phyloP scores from a whole-genome alignment of 352 stramenopile genomes.

The Pythium sp. region DNA sequence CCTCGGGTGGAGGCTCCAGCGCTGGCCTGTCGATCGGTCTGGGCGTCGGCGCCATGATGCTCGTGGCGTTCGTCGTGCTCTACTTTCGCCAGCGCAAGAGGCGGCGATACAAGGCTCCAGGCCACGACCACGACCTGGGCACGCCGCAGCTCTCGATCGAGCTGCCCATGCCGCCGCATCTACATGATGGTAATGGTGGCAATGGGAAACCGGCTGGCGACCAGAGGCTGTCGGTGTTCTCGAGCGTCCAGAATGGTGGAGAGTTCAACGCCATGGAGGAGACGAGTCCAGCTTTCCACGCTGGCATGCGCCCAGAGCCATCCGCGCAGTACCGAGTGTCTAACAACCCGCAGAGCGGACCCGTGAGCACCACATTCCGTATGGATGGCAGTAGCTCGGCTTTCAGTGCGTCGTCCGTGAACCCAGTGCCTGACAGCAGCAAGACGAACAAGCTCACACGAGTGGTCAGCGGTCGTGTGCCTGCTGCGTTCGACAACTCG shows the following conservation, averaged over 20 bases:
- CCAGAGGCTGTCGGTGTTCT: slow-evolving; percentile 15
- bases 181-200: not conserved
- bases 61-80: slow-evolving; percentile 17
- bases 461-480: not conserved
- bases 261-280: slow-evolving; percentile 13
- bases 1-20: not conserved
- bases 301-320: not conserved
- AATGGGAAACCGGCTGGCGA: slow-evolving; percentile 3
- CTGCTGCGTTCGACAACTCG: not conserved
- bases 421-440: slow-evolving; percentile 10
- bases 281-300: slow-evolving; percentile 6
- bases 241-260: slow-evolving; percentile 17
- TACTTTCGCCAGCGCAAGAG: slow-evolving; percentile 20
- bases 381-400: slow-evolving; percentile 9
- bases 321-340: slow-evolving; percentile 13
- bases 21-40: slow-evolving; percentile 15
- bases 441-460: slow-evolving; percentile 11
- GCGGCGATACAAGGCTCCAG: slow-evolving; percentile 1
- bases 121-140: slow-evolving; percentile 14
- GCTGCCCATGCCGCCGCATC: slow-evolving; percentile 11
- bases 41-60: slow-evolving; percentile 10
- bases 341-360: slow-evolving; percentile 12
- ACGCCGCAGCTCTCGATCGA: slow-evolving; percentile 25
- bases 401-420: not conserved
- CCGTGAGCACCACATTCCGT: slow-evolving; percentile 14